These are phyloP conservation scores for Thermomucor indicae-seudaticae DNA, from an alignment of 371 early-diverging fungal genomes.

Conservation along the genomic window DNA sequence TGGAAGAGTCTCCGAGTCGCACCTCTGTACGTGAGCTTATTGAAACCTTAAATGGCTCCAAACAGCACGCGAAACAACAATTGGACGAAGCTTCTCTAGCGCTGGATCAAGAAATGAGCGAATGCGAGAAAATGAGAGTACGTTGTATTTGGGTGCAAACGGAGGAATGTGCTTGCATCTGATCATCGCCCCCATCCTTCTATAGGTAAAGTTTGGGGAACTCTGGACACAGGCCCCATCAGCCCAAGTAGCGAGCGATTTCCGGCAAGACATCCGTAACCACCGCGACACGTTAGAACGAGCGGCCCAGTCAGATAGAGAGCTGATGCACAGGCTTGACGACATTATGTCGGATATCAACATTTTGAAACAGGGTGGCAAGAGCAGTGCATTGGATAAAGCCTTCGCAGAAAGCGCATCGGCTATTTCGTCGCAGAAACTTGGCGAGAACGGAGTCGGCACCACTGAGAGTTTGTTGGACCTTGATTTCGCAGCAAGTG, in stretches of 20 bases:
- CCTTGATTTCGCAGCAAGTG: conserved; percentile 47
- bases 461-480: conserved; percentile 55
- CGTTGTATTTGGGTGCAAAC: conserved; percentile 8
- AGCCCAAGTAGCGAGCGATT: conserved; percentile 62
- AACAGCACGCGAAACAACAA: conserved; percentile 50
- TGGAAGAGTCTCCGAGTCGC: conserved; percentile 32
- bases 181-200: neutral
- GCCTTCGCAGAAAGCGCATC: conserved; percentile 42
- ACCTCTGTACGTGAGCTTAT: conserved; percentile 53
- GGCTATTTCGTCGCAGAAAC: neutral
- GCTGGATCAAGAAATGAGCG: conserved; percentile 84
- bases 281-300: conserved; percentile 77
- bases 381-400: conserved; percentile 55
- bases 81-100: conserved; percentile 61
- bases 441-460: conserved; percentile 12
- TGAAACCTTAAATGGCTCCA: conserved; percentile 55
- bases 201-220: conserved; percentile 67
- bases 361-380: conserved; percentile 55
- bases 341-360: conserved; percentile 49
- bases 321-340: conserved; percentile 55
- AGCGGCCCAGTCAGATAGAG: conserved; percentile 71
- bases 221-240: conserved; percentile 87
- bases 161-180: neutral
- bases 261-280: conserved; percentile 75
- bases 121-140: conserved; percentile 75